Conservation (phyloP, 1,139 yeast species). For the Spathaspora sp. region DNA sequence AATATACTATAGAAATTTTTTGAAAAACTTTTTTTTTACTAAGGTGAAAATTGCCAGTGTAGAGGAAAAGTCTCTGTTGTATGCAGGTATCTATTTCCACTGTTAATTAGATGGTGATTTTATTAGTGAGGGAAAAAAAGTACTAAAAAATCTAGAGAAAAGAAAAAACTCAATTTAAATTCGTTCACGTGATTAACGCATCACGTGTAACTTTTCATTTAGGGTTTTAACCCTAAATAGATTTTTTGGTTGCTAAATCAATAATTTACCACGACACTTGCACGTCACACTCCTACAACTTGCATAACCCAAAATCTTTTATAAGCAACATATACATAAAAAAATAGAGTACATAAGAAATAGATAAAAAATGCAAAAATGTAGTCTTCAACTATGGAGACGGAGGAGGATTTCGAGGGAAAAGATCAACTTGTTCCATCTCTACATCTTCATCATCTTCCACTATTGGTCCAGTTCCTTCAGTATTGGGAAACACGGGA, state of each 20-base stretch:
- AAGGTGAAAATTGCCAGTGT: background rate
- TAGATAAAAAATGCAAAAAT: background rate
- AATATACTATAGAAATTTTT: constrained; percentile 3
- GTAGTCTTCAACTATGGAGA: background rate
- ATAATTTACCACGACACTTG: too few relatives aligned
- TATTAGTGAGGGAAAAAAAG: background rate
- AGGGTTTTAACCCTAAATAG: too few relatives aligned
- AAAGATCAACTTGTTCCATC: constrained; percentile 26
- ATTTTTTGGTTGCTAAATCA: too few relatives aligned
- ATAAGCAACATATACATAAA: constrained; percentile 2
- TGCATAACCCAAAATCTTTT: background rate
- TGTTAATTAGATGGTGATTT: background rate
- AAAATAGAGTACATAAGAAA: constrained; percentile 1
- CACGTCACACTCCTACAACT: too few relatives aligned
- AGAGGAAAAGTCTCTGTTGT: background rate
- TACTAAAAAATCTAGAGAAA: background rate
- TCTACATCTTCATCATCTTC: constrained; percentile 36
- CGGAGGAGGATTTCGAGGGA: constrained; percentile 23
- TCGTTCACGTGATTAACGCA: background rate
- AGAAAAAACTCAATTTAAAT: background rate
- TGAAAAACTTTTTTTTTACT: constrained; percentile 8
- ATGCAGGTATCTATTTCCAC: background rate
- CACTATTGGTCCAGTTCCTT: constrained; percentile 24
- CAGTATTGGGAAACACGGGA: constrained; percentile 37
- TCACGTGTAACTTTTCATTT: too few relatives aligned